Conservation (phyloP, 371 early-diverging fungal genomes). For the Mucor indicus region DNA sequence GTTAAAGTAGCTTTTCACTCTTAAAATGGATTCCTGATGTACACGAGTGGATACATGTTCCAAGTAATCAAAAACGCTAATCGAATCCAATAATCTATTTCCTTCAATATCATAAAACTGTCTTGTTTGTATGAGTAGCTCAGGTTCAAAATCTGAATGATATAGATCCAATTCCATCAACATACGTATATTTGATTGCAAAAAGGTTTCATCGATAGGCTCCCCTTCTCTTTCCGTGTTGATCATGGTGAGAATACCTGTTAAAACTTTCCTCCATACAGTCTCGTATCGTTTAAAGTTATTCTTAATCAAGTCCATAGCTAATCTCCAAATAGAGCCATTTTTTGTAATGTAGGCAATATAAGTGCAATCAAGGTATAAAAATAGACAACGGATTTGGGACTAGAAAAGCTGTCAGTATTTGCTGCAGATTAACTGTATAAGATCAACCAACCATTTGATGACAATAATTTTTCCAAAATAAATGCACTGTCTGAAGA, state of each 20-base stretch:
- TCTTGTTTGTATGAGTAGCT: slow-evolving; percentile 62
- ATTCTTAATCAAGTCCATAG: slow-evolving; percentile 68
- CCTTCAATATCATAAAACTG: slow-evolving; percentile 73
- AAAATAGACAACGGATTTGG: slow-evolving; percentile 80
- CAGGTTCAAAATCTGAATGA: slow-evolving; percentile 64
- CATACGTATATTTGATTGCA: slow-evolving; percentile 73
- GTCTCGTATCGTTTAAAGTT: slow-evolving; percentile 47
- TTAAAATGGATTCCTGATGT: slow-evolving; percentile 65
- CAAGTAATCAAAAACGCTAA: slow-evolving; percentile 67
- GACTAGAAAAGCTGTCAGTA: slow-evolving; percentile 32
- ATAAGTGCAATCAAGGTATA: slow-evolving; percentile 90
- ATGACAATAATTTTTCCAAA: slow-evolving; percentile 68
- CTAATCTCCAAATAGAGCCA: slow-evolving; percentile 85
- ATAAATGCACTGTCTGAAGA: slow-evolving; percentile 50
- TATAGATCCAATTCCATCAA: slow-evolving; percentile 79
- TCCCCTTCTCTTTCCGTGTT: slow-evolving; percentile 45
- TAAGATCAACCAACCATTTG: slow-evolving; percentile 54
- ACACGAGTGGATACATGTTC: slow-evolving; percentile 66
- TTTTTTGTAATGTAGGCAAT: slow-evolving; percentile 66
- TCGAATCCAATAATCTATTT: slow-evolving; percentile 43
- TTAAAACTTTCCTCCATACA: slow-evolving; percentile 54
- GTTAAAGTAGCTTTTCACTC: slow-evolving; percentile 68
- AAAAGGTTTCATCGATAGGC: slow-evolving; percentile 20
- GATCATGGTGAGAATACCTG: slow-evolving; percentile 55
- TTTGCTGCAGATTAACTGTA: neutral